Conservation (phyloP, 1,284 basidiomycete genomes). For the Mycena citricolor region DNA sequence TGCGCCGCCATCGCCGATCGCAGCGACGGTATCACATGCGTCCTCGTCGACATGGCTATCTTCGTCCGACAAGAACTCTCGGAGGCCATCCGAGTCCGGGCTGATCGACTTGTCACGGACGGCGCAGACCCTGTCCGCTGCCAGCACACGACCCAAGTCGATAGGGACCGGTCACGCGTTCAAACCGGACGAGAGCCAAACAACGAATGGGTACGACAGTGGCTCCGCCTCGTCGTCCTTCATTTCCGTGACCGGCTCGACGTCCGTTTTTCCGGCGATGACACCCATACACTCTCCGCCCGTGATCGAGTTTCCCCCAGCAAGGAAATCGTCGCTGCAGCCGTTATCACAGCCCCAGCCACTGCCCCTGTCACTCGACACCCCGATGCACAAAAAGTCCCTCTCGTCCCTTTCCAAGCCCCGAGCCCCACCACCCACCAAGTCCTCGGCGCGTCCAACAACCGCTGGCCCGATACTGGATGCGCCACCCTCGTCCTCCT, state of each 20-base stretch:
- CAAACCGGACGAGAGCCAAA: conserved; percentile 20
- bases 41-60: conserved; percentile 20
- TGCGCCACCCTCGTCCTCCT: conserved; percentile 3
- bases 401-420: conserved; percentile 18
- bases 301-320: conserved; percentile 20
- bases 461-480: conserved; percentile 17
- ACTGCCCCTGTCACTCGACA: conserved; percentile 6
- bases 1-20: conserved; percentile 19
- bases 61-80: conserved; percentile 17
- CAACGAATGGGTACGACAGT: conserved; percentile 29
- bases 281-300: conserved; percentile 15
- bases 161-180: conserved; percentile 14
- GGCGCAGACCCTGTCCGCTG: conserved; percentile 14
- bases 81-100: conserved; percentile 18
- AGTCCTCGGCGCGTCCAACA: conserved; percentile 14
- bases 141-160: conserved; percentile 23
- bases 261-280: conserved; percentile 19
- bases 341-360: conserved; percentile 12
- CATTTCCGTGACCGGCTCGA: conserved; percentile 25
- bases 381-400: conserved; percentile 21
- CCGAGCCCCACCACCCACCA: conserved; percentile 11
- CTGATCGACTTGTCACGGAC: conserved; percentile 3
- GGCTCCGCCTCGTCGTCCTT: conserved; percentile 35
- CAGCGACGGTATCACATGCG: conserved; percentile 24
- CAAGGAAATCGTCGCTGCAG: conserved; percentile 11